A percentile compares a stretch with the other conserved stretches of the same genome.
phyloP scores from a whole-genome alignment of 495 filamentous ascomycete species.

The Penicillium atrosanguineum region DNA sequence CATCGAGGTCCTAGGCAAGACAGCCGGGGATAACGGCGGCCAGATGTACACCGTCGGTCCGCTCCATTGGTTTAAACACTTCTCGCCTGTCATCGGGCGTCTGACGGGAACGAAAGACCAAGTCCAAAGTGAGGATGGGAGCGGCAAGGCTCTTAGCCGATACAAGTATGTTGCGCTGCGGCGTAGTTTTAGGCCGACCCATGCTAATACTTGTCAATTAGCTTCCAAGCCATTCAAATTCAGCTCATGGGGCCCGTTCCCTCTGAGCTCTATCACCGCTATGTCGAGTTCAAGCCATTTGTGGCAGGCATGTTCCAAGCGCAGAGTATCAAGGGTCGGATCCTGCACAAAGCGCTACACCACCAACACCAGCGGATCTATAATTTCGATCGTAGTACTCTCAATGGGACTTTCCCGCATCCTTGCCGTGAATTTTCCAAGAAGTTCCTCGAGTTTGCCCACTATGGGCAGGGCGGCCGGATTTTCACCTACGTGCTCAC shows the following conservation, averaged over 20 bases:
- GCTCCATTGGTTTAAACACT: slow-evolving; percentile 78
- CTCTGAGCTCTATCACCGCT: slow-evolving; percentile 75
- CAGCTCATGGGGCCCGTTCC: slow-evolving; percentile 85
- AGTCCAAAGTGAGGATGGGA: slow-evolving; percentile 42
- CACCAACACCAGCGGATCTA: slow-evolving; percentile 88
- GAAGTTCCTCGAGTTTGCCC: slow-evolving; percentile 81
- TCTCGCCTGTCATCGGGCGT: slow-evolving; percentile 84
- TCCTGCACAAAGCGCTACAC: slow-evolving; percentile 81
- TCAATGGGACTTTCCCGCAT: slow-evolving; percentile 60
- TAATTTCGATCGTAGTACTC: slow-evolving; percentile 73
- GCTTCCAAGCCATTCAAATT: slow-evolving; percentile 92
- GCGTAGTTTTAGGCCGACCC: not conserved
- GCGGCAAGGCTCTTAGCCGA: slow-evolving; percentile 51
- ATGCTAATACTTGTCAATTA: slow-evolving; percentile 25
- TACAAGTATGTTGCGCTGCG: slow-evolving; percentile 60
- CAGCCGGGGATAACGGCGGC: slow-evolving; percentile 65
- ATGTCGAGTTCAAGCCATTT: slow-evolving; percentile 88
- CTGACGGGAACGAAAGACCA: slow-evolving; percentile 73
- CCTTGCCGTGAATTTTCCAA: slow-evolving; percentile 61
- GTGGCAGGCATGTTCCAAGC: slow-evolving; percentile 85
- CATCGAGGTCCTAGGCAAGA: slow-evolving; percentile 71
- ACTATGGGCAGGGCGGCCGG: slow-evolving; percentile 78
- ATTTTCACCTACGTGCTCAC: slow-evolving; percentile 93
- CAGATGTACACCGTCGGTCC: slow-evolving; percentile 76
- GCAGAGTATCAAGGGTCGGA: slow-evolving; percentile 68